Evolutionary conservation across 176 grass and related monocot genomes (phyloP), one percentile per base, ranked within the genome.

Genomic region (Oryza coarctata): DNA sequence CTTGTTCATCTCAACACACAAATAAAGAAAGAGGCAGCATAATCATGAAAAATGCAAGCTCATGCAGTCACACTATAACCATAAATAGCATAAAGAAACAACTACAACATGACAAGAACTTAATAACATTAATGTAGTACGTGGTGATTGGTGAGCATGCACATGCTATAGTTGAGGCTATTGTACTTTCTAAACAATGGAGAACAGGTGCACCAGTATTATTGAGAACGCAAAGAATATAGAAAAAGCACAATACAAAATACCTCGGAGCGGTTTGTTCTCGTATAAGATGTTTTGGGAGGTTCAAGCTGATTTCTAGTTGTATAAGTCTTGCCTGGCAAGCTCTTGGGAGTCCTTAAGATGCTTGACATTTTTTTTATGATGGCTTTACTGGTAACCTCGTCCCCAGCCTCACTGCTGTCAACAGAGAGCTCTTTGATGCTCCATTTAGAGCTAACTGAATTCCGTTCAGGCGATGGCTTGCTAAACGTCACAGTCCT

Each of bases 341-440:
- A 75, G 68, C 86, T 89, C 72, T 93, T 91, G 20, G 89, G 80
- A 29, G 96, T 92, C 73, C 88, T 84, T 71, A 88, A 60, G 44
- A 87, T 89, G 76, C 80, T 84, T 38, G 82, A 45, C 31, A 81
- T 79, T 80, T 94, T 92, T 36, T 72, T 75, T 90, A 72, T 88
- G n/a, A 85, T 80, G 39, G 65, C 84, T 87, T 89, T 97, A 89
- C 83, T 76, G 6, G 70, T 81, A 83, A 86, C 86, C 76, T 87
- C 84, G 0, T 94, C 90, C 65, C 91, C 92, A 77, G 83, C 71
- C 39, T 89, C 83, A 73, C 76, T 98, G 63, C 88, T 91, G 66
- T 86, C 88, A 55, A 88, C 60, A 29, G 91, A 89, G n/a, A 85
- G 61, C 72, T 92, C 88, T 87, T 86, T 92, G 77, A 95, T 87